These are phyloP conservation scores for Claviceps sp. DNA, from an alignment of 2,329 filamentous ascomycete genomes.

Conservation along the genomic window DNA sequence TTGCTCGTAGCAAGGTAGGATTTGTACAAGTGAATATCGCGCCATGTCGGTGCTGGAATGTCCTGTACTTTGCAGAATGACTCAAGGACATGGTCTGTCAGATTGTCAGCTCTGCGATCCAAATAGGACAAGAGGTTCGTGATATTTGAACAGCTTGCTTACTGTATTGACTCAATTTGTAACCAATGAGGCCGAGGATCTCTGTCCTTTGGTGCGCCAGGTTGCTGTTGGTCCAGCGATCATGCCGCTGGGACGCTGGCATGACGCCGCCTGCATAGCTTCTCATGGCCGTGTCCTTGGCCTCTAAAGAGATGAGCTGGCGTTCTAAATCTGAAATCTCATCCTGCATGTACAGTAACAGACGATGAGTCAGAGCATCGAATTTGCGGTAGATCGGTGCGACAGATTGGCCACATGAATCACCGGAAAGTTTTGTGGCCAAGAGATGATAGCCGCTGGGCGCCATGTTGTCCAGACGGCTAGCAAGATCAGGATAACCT, in stretches of 20 bases:
- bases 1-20: slow-evolving; percentile 39
- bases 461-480: slow-evolving; percentile 8
- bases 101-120: slow-evolving; percentile 4
- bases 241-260: slow-evolving; percentile 47
- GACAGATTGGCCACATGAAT: slow-evolving; percentile 15
- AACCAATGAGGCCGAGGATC: slow-evolving; percentile 47
- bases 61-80: slow-evolving; percentile 41
- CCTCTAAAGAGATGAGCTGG: slow-evolving; percentile 57
- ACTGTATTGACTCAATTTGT: slow-evolving; percentile 58
- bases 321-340: slow-evolving; percentile 72
- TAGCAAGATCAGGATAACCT: not conserved
- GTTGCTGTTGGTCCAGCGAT: slow-evolving; percentile 39
- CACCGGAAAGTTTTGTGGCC: slow-evolving; percentile 34
- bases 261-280: slow-evolving; percentile 28
- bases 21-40: slow-evolving; percentile 35
- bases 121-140: not conserved
- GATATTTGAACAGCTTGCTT: slow-evolving; percentile 13
- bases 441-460: slow-evolving; percentile 50
- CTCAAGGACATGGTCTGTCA: slow-evolving; percentile 41
- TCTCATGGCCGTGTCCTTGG: slow-evolving; percentile 35
- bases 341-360: slow-evolving; percentile 74
- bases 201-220: slow-evolving; percentile 47
- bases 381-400: slow-evolving; percentile 72
- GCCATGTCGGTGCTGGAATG: slow-evolving; percentile 31
- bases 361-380: slow-evolving; percentile 65